A percentile compares a stretch with the other conserved stretches of the same genome.
Evolutionary conservation across 192 early-diverging fungal genomes (phyloP).

Genomic region (Coemansia sp.): DNA sequence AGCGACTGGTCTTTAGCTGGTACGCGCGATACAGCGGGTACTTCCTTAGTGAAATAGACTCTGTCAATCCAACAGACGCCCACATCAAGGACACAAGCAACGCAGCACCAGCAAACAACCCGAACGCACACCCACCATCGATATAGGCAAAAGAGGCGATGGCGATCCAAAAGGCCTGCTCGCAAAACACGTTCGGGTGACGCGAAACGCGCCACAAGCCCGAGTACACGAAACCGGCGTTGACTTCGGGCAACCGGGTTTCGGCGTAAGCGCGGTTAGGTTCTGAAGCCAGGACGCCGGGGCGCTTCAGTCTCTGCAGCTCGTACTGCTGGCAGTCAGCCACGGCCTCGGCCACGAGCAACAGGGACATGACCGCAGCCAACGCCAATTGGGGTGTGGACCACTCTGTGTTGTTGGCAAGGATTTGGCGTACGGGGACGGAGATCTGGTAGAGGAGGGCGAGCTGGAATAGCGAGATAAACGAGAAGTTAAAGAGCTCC

Average conservation of each 20-base stretch:
- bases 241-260: conserved; percentile 40
- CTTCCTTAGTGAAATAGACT: conserved; percentile 62
- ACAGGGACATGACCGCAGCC: conserved; percentile 35
- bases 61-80: conserved; percentile 59
- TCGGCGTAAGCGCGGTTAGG: not conserved
- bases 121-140: conserved; percentile 18
- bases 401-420: conserved; percentile 6
- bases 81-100: conserved; percentile 69
- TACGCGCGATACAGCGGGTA: conserved; percentile 78
- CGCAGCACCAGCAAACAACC: conserved; percentile 55
- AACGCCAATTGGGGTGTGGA: conserved; percentile 52
- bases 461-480: conserved; percentile 74
- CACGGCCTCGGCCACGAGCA: conserved; percentile 60
- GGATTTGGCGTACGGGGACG: conserved; percentile 13
- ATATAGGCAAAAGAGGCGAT: conserved; percentile 1
- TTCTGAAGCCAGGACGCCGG: not conserved
- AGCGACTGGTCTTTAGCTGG: conserved; percentile 55
- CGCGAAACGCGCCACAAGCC: conserved; percentile 74
- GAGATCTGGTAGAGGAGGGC: conserved; percentile 55
- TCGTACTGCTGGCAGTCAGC: conserved; percentile 83
- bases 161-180: conserved; percentile 64
- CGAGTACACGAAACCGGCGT: conserved; percentile 66
- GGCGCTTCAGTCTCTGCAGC: conserved; percentile 59
- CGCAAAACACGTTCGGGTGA: conserved; percentile 86
- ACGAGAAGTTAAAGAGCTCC: conserved; percentile 64